Base-by-base conservation (phyloP, 1,284 basidiomycete genomes). In the Apiotrichum akiyoshidainum region DNA sequence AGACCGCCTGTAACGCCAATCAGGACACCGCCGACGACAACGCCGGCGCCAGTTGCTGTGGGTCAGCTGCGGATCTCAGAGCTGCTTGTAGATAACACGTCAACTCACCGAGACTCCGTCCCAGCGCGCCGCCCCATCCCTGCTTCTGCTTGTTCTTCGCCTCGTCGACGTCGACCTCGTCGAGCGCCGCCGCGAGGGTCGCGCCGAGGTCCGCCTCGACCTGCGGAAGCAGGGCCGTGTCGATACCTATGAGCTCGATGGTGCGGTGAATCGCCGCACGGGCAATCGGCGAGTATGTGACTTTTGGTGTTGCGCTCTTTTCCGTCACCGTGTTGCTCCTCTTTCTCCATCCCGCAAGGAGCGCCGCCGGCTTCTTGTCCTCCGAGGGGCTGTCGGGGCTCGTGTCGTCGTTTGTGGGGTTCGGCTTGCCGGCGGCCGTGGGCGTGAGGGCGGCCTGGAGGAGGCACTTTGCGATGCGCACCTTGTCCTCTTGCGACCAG, bases 1-100 rank as follows among this genome's bases (percentile, higher is more conserved):
- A 83, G 72, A 2, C 82, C 82, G 19, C 81, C 82, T 0, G 82
- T 83, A 6, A 83, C 67, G 7, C 82, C 82, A 39, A 83, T 76
- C 0, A 81, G 73, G 0, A 83, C 78, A 31, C 72, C 72, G 2
- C 72, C 72, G 2, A 69, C 70, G 8, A 82, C 72, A 26, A 81
- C 78, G 0, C 81, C 82, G 0, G 79, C 80, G 0, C 79, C 81
- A 0, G 80, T 82, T 1, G 81, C 81, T 69, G 46, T 17, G 19
- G 11, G 57, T 61, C 52, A 61, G 52, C 14, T n/a, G 11, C 2
- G 8, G 13, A 8, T 13, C 17, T n/a, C n/a, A n/a, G n/a, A n/a
- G n/a, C n/a, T n/a, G n/a, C n/a, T n/a, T n/a, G n/a, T n/a, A n/a
- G n/a, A n/a, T n/a, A n/a, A n/a, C n/a, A n/a, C n/a, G n/a, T n/a